These are phyloP conservation scores for Aspergillus sp. DNA, from an alignment of 2,329 filamentous ascomycete species.

Conservation along the genomic window DNA sequence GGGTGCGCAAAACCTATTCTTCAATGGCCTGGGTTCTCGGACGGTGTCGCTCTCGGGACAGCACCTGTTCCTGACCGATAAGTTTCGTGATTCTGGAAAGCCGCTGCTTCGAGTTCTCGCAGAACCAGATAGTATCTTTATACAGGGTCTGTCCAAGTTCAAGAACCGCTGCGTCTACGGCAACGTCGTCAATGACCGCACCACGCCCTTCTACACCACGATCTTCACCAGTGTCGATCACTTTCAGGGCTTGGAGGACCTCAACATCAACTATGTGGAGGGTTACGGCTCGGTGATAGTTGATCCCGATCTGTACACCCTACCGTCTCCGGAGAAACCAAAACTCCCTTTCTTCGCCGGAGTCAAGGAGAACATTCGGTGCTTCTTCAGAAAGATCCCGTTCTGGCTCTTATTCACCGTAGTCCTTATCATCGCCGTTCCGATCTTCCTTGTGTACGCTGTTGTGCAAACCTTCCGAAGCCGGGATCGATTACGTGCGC, in stretches of 20 bases:
- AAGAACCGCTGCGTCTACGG: conserved; percentile 77
- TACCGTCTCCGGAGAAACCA: conserved; percentile 34
- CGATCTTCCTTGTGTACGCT: conserved; percentile 75
- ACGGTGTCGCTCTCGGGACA: conserved; percentile 81
- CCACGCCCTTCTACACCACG: conserved; percentile 82
- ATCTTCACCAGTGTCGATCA: conserved; percentile 78
- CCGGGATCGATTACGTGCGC: conserved; percentile 72
- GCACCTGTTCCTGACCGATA: conserved; percentile 86
- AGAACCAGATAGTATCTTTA: conserved; percentile 83
- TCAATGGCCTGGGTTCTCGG: conserved; percentile 81
- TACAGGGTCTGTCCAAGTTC: conserved; percentile 76
- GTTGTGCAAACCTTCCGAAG: conserved; percentile 77
- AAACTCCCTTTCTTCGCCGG: conserved; percentile 32
- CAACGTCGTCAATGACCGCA: conserved; percentile 85
- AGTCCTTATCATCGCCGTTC: conserved; percentile 74
- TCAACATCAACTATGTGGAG: conserved; percentile 73
- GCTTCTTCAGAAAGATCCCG: conserved; percentile 60
- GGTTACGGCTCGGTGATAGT: conserved; percentile 78
- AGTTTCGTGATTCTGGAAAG: conserved; percentile 79
- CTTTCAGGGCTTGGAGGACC: conserved; percentile 67
- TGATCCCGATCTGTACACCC: conserved; percentile 52
- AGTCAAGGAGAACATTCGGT: conserved; percentile 40
- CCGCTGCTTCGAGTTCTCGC: conserved; percentile 81
- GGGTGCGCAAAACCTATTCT: conserved; percentile 69
- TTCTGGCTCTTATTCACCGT: conserved; percentile 67